Evolutionary conservation across 768 basidiomycete genomes (phyloP), one percentile per base, ranked within the genome.

Genomic region (Gelatoporia subvermispora): DNA sequence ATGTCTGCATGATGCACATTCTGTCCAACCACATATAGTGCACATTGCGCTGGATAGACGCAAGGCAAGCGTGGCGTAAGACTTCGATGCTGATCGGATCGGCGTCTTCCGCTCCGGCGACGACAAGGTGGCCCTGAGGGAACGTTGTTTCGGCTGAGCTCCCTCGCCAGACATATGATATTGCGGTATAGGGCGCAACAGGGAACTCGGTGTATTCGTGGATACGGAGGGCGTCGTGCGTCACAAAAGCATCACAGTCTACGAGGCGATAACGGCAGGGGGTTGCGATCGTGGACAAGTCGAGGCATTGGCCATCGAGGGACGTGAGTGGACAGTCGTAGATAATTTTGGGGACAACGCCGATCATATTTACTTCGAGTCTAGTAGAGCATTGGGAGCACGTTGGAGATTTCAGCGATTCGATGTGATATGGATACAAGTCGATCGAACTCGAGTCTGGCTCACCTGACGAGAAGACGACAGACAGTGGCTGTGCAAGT

Each of bases 121-220:
- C 48, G 15, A 44, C 22, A 40, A 53, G 50, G 13, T 31, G 28
- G 7, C 5, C 28, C 7, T 31, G 7, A 7, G 13, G 28, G 7
- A 31, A 5, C 13, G 28, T 7, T 5, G 28, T 5, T 5, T 31
- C 28, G 28, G 28, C 7, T 43, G 20, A 9, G 22, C 15, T 43
- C 1, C 53, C 53, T n/a, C 45, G 45, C 53, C 53, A 54, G 16
- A 48, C 37, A 31, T 54, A 54, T 16, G 48, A 54, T 17, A 54
- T 47, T 20, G 53, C 45, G 15, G 53, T 13, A 40, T 50, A 54
- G 16, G 34, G 21, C 3, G 22, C 9, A 31, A 35, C 25, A 35
- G 53, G 53, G 28, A 54, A 43, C 9, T 45, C 39, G 3, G 40
- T 5, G 28, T 42, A 54, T 35, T 54, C 53, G 35, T 41, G 11